Base-by-base conservation (phyloP, 768 basidiomycete species). In the Boletus coccyginus region DNA sequence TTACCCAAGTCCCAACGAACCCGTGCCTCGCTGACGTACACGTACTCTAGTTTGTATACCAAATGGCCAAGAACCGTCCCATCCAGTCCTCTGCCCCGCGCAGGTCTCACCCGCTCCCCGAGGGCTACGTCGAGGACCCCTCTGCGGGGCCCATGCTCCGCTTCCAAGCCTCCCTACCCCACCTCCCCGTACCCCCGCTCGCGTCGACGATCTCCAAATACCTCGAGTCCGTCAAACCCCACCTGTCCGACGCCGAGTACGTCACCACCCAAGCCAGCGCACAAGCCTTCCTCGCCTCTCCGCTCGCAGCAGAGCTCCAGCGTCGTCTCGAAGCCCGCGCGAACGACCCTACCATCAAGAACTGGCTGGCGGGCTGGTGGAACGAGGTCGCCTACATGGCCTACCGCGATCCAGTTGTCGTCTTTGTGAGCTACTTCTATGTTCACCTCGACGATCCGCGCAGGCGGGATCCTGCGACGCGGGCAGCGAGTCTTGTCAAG, bases 321-420 rank as follows among this genome's bases (percentile, higher is more conserved):
- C 71, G 75, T 36, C 79, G 97, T 3, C 79, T 98, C 35, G 79
- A 92, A 67, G 78, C 81, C 21, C 83, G 94, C 2, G 93, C 94
- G 0, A 77, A 78, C 0, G 78, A 83, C 27, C 81, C 83, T 1
- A 71, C 72, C 17, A 71, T 75, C 50, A 77, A 76, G 63, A 94
- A 81, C 76, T 99, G 97, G 97, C 79, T 99, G n/a, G 81, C 83
- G 46, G 93, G 96, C 50, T 99, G 97, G 97, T 99, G 96, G 96
- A 95, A 98, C 73, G 92, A 97, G 36, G 82, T 72, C 6, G 95
- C 95, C 17, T 92, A 90, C 69, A 87, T 92, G 88, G 87, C 77
- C 7, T 92, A 91, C 67, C 81, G 92, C 46, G 95, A 96, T 64
- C 86, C 94, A 2, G 91, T 97, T 46, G 88, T 95, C 32, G 90